A percentile compares a stretch with the other conserved stretches of the same genome.
Evolutionary conservation across 2,329 filamentous ascomycete species (phyloP).

Genomic region (Anisogramma anomala): DNA sequence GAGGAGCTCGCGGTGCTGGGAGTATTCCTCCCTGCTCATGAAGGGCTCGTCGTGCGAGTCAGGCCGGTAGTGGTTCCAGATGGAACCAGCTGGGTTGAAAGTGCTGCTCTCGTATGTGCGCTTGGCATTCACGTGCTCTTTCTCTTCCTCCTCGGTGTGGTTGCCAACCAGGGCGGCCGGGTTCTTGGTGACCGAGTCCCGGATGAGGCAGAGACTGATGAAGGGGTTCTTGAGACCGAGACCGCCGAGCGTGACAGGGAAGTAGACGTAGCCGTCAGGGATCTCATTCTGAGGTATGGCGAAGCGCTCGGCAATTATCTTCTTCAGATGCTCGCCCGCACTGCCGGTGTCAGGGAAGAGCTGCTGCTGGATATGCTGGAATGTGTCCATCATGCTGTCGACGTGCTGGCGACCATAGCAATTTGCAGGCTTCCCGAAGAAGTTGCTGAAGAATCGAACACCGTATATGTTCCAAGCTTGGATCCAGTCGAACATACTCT

Average conservation of each 20-base stretch:
- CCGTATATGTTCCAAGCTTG: slow-evolving; percentile 50
- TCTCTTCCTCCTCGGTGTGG: slow-evolving; percentile 23
- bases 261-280: slow-evolving; percentile 31
- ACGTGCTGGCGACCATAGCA: slow-evolving; percentile 44
- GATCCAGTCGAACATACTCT: slow-evolving; percentile 45
- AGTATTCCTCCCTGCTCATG: slow-evolving; percentile 30
- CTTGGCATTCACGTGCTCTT: slow-evolving; percentile 24
- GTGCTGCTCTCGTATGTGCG: slow-evolving; percentile 21
- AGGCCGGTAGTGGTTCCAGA: too few relatives aligned
- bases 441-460: slow-evolving; percentile 43
- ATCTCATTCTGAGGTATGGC: slow-evolving; percentile 22
- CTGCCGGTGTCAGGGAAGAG: slow-evolving; percentile 31
- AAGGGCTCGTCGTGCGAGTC: slow-evolving; percentile 21
- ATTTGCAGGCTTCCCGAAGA: slow-evolving; percentile 43
- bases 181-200: slow-evolving; percentile 18
- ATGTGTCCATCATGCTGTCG: slow-evolving; percentile 40
- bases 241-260: slow-evolving; percentile 28
- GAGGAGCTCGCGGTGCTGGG: slow-evolving; percentile 24
- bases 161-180: slow-evolving; percentile 19
- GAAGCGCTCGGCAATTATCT: slow-evolving; percentile 38
- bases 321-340: slow-evolving; percentile 31
- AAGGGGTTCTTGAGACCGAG: slow-evolving; percentile 29
- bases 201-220: slow-evolving; percentile 19
- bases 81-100: too few relatives aligned
- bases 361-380: slow-evolving; percentile 38